Evolutionary conservation across 2,329 filamentous ascomycete genomes (phyloP), one percentile per base, ranked within the genome.

Genomic region (Clonostachys sp.): DNA sequence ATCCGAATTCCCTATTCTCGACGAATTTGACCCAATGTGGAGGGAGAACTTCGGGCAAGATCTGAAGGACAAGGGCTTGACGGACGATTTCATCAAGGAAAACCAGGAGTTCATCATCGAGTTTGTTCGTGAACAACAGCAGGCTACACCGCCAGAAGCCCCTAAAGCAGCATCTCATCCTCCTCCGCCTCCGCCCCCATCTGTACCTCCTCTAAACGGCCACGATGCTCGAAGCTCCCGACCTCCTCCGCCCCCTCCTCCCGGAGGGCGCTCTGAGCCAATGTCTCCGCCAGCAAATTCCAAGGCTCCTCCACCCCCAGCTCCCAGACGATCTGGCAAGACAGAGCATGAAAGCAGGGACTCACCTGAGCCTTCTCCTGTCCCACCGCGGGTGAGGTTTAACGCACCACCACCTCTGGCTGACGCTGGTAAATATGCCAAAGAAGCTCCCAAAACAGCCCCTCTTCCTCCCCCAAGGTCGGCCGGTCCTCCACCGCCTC

Each of bases 361-460:
- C 52, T 79, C 86, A 33, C 77, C 84, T 59, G 86, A 89, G 50
- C 80, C 86, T 13, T 88, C 89, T 12, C 81, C 84, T 16, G 77
- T 77, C 10, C 64, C 66, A 14, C 79, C 83, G 18, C 79, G 84
- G 45, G 81, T 82, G 9, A 79, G 77, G 57, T 97, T 95, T 71
- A 80, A 84, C 54, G 92, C 89, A 9, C 94, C 94, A 42, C 94
- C 94, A 34, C 89, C 92, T 3, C 70, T 97, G 50, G 83, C 89
- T 47, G 91, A 96, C 64, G 94, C 94, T 49, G 94, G 94, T 36
- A 95, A 89, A 66, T 94, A 83, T 61, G 90, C 87, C 5, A 76
- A 84, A 68, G 78, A 64, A 56, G 72, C 63, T 24, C 42, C 49
- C 35, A 45, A 45, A 39, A 33, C 40, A 8, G 46, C 46, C 6